Base-by-base conservation (phyloP, 768 basidiomycete species). In the Cubamyces sp. region DNA sequence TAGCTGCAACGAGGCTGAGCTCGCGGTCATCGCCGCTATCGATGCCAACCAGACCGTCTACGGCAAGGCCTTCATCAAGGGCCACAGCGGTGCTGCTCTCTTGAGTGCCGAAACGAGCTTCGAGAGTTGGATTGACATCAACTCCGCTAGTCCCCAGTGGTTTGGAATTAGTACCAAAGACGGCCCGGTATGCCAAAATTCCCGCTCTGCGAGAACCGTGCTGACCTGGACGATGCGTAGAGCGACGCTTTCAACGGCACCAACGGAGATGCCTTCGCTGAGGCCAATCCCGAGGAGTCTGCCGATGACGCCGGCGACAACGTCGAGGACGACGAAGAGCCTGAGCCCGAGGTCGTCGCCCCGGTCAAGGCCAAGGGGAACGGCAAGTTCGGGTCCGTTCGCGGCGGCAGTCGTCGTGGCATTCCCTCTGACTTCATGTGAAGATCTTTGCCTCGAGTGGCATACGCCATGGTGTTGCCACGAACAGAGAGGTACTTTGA, bases 1-100 rank as follows among this genome's bases (percentile, higher is more conserved):
- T 19, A 46, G 43, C 43, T 56, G 54, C 30, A 56, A 56, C 43
- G 28, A 47, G 19, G 54, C 54, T 19, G 54, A 56, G 45, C 18
- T 37, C 3, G 54, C 45, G 5, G 7, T 47, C 16, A 34, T 47
- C 54, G 43, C n/a, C n/a, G 54, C 54, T 11, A 56, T 56, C 30
- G 43, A 56, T 1, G 19, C 26, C 28, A 45, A 16, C 19, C 42
- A 25, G 42, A 46, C 11, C 28, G 7, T 48, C 21, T 47, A 19
- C 37, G 45, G 55, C 21, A 57, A 57, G 55, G 45, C 46, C 12
- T 57, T 19, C 55, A 25, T 57, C 55, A 57, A 57, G 42, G 55
- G 45, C 2, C 55, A 57, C 55, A 48, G 30, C 34, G 55, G 55
- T 15, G 45, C 46, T 1, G 2, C 4, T 14, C 46, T 48, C 19